Evolutionary conservation across 176 grass and related monocot genomes (phyloP).

Genomic region (Themeda triandra): DNA sequence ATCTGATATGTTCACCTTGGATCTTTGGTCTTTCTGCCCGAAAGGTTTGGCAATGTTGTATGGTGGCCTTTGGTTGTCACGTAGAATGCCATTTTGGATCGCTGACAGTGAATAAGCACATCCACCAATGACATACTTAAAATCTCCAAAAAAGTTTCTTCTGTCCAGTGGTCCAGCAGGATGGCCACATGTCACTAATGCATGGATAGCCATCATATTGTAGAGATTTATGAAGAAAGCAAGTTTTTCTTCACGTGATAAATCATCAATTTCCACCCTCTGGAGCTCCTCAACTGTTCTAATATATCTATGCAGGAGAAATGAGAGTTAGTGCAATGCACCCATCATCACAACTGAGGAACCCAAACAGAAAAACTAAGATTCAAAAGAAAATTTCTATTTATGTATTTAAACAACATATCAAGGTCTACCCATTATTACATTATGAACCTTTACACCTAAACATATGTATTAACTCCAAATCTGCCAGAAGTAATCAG

Average conservation of each 20-base stretch:
- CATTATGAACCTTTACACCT: neutral
- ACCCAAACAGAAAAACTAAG: neutral
- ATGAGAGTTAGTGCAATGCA: slow-evolving; percentile 14
- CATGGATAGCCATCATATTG: slow-evolving; percentile 97
- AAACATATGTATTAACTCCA: slow-evolving; percentile 16
- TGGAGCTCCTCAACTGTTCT: slow-evolving; percentile 93
- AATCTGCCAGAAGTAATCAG: slow-evolving; percentile 1
- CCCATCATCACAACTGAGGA: neutral
- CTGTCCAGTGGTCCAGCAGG: slow-evolving; percentile 78
- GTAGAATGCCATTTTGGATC: slow-evolving; percentile 87
- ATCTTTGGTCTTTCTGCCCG: slow-evolving; percentile 68
- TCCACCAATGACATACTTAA: slow-evolving; percentile 96
- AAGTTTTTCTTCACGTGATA: slow-evolving; percentile 89
- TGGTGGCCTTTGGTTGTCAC: slow-evolving; percentile 84
- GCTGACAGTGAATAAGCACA: slow-evolving; percentile 87
- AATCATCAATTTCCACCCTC: slow-evolving; percentile 62
- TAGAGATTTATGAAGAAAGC: slow-evolving; percentile 98
- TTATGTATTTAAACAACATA: slow-evolving; percentile 9
- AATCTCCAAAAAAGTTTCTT: slow-evolving; percentile 85
- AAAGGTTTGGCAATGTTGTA: slow-evolving; percentile 92
- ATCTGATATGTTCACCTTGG: slow-evolving; percentile 55
- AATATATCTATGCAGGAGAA: slow-evolving; percentile 61
- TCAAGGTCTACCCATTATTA: neutral
- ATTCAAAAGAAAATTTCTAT: slow-evolving; percentile 4
- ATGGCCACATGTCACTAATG: slow-evolving; percentile 64